These are phyloP conservation scores for Mortierella sp. DNA, from an alignment of 371 early-diverging fungal genomes.

Conservation along the genomic window DNA sequence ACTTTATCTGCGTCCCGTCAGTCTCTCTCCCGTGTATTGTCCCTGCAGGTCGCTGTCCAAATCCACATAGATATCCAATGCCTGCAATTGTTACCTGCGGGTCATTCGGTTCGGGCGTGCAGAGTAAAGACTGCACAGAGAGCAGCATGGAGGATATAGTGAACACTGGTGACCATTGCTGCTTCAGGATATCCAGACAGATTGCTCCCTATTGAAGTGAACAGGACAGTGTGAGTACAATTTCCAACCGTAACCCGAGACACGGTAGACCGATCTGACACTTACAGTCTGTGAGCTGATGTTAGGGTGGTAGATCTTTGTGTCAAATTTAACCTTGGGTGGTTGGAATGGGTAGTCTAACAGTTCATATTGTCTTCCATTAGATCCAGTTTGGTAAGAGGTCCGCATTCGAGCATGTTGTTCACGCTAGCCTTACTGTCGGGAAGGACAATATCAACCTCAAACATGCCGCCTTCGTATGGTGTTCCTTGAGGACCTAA, in stretches of 20 bases:
- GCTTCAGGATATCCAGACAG: slow-evolving; percentile 61
- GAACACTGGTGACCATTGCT: slow-evolving; percentile 65
- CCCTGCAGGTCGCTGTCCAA: no score
- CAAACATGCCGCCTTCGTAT: slow-evolving; percentile 56
- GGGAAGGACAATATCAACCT: slow-evolving; percentile 54
- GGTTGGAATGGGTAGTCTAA: slow-evolving; percentile 62
- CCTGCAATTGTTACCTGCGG: slow-evolving; percentile 56
- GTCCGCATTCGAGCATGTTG: background rate
- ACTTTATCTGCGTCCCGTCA: no score
- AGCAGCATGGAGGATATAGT: slow-evolving; percentile 57
- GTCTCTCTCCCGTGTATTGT: no score
- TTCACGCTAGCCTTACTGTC: slow-evolving; percentile 20
- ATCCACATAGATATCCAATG: no score
- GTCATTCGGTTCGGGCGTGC: slow-evolving; percentile 62
- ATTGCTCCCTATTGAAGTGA: slow-evolving; percentile 63
- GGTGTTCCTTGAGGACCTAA: slow-evolving; percentile 53
- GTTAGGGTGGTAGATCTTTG: slow-evolving; percentile 64
- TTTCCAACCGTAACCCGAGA: no score
- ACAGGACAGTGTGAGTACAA: no score
- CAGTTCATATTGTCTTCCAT: background rate
- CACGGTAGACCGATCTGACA: no score
- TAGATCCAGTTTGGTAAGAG: background rate
- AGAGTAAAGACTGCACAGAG: slow-evolving; percentile 62
- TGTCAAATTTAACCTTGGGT: slow-evolving; percentile 64
- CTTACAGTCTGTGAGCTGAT: slow-evolving; percentile 66